Evolutionary conservation across 805 yeast genomes (phyloP).

Genomic region (Nakazawaea wickerhamii): DNA sequence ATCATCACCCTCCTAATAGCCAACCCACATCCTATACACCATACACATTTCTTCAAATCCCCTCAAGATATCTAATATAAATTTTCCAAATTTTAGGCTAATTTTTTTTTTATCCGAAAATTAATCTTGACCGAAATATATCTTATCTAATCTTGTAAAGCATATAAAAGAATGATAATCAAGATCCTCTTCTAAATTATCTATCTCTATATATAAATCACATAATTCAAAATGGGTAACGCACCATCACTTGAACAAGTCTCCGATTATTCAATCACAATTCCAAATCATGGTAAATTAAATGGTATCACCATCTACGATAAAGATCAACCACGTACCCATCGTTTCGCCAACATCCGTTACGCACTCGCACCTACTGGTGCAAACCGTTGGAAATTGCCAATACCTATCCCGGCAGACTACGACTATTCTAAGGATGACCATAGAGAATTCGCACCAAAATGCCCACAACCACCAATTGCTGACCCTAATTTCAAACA

Average conservation of each 20-base stretch:
- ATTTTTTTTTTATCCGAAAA: slow-evolving; percentile 1
- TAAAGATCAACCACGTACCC: slow-evolving; percentile 4
- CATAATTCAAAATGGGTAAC: slow-evolving; percentile 6
- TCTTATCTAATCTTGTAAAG: not conserved
- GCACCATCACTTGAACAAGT: slow-evolving; percentile 10
- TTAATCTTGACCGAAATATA: not conserved
- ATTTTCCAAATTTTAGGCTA: too few relatives aligned
- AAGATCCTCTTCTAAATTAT: not conserved
- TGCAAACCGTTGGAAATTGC: slow-evolving; percentile 10
- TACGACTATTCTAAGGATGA: slow-evolving; percentile 35
- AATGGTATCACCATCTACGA: slow-evolving; percentile 9
- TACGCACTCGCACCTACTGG: slow-evolving; percentile 9
- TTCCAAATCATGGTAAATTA: slow-evolving; percentile 8
- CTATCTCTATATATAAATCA: not conserved
- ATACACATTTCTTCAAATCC: too few relatives aligned
- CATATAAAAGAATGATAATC: not conserved
- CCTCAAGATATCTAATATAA: too few relatives aligned
- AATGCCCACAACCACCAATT: slow-evolving; percentile 33
- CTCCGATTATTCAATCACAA: not conserved
- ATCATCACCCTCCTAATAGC: too few relatives aligned
- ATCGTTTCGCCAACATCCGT: slow-evolving; percentile 11
- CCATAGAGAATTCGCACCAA: slow-evolving; percentile 27
- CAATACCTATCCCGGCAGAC: slow-evolving; percentile 23
- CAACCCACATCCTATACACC: too few relatives aligned
- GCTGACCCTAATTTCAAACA: slow-evolving; percentile 20